A percentile compares a stretch with the other conserved stretches of the same genome.
These are phyloP conservation scores for Tolypocladium tundrense DNA, from an alignment of 2,329 filamentous ascomycete species.

Conservation along the genomic window DNA sequence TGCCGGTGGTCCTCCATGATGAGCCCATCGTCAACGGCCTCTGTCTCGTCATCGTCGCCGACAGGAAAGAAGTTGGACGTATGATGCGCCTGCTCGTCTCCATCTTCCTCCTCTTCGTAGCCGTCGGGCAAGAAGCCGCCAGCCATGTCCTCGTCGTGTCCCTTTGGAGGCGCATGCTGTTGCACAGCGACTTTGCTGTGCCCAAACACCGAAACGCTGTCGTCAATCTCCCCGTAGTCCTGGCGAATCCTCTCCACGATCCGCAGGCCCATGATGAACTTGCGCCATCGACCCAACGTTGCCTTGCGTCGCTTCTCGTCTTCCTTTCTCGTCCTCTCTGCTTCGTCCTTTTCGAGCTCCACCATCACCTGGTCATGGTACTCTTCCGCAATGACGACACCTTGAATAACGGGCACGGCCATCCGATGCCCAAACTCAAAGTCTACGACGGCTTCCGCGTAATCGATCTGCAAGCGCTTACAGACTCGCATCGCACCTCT, in stretches of 20 bases:
- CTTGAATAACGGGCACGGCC: constrained; percentile 84
- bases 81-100: constrained; percentile 15
- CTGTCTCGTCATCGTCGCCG: constrained; percentile 31
- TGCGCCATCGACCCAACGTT: constrained; percentile 70
- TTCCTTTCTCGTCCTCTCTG: constrained; percentile 66
- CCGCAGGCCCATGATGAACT: constrained; percentile 74
- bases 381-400: constrained; percentile 79
- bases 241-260: constrained; percentile 67
- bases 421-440: constrained; percentile 95
- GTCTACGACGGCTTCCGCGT: constrained; percentile 86
- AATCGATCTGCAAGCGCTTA: constrained; percentile 75
- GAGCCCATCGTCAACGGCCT: constrained; percentile 17
- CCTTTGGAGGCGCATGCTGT: constrained; percentile 9
- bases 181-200: constrained; percentile 25
- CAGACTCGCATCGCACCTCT: constrained; percentile 71
- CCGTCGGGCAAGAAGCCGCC: constrained; percentile 53
- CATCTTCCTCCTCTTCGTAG: constrained; percentile 37
- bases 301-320: constrained; percentile 71
- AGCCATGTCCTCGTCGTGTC: constrained; percentile 39
- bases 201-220: constrained; percentile 43
- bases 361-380: constrained; percentile 65
- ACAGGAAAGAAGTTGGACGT: constrained; percentile 39
- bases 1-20: constrained; percentile 20
- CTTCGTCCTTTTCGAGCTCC: constrained; percentile 69
- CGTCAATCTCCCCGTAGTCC: constrained; percentile 60